Percentiles rank a stretch among this genome's conserved stretches.
Evolutionary conservation across 345 rosid species (phyloP).

Genomic region (Arabidopsis arenosa): DNA sequence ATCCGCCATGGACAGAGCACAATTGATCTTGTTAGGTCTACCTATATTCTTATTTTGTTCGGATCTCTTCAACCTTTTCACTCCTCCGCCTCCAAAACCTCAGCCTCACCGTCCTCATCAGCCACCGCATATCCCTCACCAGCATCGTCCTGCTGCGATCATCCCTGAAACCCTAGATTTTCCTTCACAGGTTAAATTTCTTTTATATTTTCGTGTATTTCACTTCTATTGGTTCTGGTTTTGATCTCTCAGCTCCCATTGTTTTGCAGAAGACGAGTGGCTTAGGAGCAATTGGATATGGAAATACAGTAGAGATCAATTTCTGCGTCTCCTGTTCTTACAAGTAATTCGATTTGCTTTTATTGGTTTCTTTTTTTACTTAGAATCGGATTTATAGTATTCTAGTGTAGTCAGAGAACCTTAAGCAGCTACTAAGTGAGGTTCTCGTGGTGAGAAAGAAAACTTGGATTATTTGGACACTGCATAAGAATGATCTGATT

Average conservation of each 20-base stretch:
- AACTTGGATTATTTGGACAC: neutral
- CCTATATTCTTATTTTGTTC: slow-evolving; percentile 69
- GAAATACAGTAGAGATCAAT: slow-evolving; percentile 67
- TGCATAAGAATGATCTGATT: neutral
- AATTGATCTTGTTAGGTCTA: slow-evolving; percentile 60
- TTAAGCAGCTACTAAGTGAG: neutral
- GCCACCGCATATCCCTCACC: slow-evolving; percentile 45
- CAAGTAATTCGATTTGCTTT: slow-evolving; percentile 45
- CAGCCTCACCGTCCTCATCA: slow-evolving; percentile 43
- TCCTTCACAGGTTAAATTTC: slow-evolving; percentile 53
- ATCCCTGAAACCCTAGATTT: slow-evolving; percentile 52
- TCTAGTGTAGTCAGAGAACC: neutral
- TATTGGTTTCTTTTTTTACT: neutral
- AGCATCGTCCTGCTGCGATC: slow-evolving; percentile 41
- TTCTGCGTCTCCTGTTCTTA: slow-evolving; percentile 91
- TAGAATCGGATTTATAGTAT: neutral
- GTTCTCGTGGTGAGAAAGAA: slow-evolving; percentile 6
- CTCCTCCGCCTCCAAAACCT: slow-evolving; percentile 71
- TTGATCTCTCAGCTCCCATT: neutral
- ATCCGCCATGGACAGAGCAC: slow-evolving; percentile 59
- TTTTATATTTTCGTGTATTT: neutral
- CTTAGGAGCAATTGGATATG: slow-evolving; percentile 64
- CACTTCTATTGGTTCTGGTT: neutral
- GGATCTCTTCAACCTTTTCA: slow-evolving; percentile 69
- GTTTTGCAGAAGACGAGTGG: slow-evolving; percentile 51